These are phyloP conservation scores for Lagenidium giganteum DNA, from an alignment of 352 stramenopile genomes.

Conservation along the genomic window DNA sequence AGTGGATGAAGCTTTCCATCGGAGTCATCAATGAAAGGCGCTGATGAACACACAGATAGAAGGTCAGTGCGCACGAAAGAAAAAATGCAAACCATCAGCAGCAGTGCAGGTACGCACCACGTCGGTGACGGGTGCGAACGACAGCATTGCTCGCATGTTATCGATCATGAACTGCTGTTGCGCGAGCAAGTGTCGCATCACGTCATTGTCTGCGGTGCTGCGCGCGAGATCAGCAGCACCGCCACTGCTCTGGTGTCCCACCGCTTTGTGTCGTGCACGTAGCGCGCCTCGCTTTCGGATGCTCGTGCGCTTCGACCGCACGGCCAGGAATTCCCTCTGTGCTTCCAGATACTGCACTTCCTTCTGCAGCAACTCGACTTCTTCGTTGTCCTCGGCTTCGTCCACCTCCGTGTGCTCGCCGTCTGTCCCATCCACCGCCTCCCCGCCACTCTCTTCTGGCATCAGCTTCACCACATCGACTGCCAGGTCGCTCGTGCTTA, in stretches of 20 bases:
- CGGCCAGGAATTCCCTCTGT: slow-evolving; percentile 47
- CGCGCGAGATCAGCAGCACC: no score
- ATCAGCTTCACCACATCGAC: no score
- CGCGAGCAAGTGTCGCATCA: slow-evolving; percentile 40
- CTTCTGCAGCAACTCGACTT: slow-evolving; percentile 30
- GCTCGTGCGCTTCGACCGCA: slow-evolving; percentile 29
- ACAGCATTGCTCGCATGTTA: slow-evolving; percentile 76
- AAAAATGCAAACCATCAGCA: no score
- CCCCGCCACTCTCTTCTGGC: no score
- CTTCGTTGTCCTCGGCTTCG: no score
- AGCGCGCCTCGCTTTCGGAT: no score
- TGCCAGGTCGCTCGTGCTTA: no score
- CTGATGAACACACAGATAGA: slow-evolving; percentile 22
- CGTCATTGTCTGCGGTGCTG: slow-evolving; percentile 37
- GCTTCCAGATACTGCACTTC: slow-evolving; percentile 54
- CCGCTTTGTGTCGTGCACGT: slow-evolving; percentile 24
- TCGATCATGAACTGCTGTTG: slow-evolving; percentile 70
- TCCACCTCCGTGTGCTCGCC: no score
- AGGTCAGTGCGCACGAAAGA: no score
- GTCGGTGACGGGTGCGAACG: slow-evolving; percentile 66
- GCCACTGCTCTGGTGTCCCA: slow-evolving; percentile 20
- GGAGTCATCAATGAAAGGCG: slow-evolving; percentile 57
- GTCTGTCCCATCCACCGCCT: no score
- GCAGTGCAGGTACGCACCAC: no score
- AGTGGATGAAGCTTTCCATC: slow-evolving; percentile 60